Conservation (phyloP, 2,329 filamentous ascomycete species). For the Alternaria metachromatica region DNA sequence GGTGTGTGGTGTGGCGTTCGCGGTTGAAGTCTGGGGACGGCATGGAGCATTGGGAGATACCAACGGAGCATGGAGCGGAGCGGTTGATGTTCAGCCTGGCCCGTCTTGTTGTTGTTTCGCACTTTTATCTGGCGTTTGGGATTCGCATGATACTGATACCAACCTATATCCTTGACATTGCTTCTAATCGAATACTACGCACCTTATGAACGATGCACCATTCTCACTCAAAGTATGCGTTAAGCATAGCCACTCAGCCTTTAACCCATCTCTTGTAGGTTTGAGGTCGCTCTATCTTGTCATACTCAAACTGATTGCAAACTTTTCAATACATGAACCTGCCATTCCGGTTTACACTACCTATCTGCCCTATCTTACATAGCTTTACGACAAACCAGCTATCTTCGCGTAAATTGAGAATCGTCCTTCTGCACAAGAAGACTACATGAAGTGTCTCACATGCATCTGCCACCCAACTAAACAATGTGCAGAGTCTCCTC, state of each 20-base stretch:
- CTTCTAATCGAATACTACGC: neutral
- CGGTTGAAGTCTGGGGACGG: neutral
- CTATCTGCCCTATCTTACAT: neutral
- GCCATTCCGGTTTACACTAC: too few relatives aligned
- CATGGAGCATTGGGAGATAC: neutral
- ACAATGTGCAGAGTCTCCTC: neutral
- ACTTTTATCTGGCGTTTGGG: neutral
- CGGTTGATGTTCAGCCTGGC: neutral
- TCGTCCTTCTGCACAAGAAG: neutral
- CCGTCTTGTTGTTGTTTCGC: neutral
- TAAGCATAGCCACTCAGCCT: too few relatives aligned
- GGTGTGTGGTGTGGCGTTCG: neutral
- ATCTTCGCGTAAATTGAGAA: neutral
- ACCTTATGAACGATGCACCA: too few relatives aligned
- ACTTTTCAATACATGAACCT: too few relatives aligned
- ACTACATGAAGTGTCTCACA: neutral
- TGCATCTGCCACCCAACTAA: neutral
- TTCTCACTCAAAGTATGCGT: too few relatives aligned
- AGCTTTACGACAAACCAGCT: neutral
- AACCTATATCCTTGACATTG: neutral
- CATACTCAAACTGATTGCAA: too few relatives aligned
- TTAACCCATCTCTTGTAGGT: too few relatives aligned
- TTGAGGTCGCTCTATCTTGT: too few relatives aligned
- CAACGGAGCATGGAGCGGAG: neutral
- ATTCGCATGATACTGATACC: neutral